These are phyloP conservation scores for Setomelanomma holmii DNA, from an alignment of 2,329 filamentous ascomycete genomes.

Conservation along the genomic window DNA sequence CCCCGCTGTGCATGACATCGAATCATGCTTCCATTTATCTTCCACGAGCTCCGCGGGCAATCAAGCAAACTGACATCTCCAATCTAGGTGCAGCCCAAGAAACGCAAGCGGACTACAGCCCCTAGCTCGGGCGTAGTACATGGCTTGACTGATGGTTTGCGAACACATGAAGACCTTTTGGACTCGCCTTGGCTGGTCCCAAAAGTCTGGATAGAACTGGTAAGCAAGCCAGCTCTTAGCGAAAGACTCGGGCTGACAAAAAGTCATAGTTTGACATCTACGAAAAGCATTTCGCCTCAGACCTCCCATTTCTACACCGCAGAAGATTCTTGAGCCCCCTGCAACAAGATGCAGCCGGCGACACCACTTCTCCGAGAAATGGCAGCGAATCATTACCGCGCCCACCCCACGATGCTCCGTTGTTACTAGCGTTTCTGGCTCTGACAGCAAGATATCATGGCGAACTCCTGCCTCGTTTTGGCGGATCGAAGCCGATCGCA, in stretches of 20 bases:
- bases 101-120: slow-evolving; percentile 49
- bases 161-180: slow-evolving; percentile 63
- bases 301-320: slow-evolving; percentile 74
- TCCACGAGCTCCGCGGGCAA: too few relatives aligned
- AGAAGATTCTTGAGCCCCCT: slow-evolving; percentile 62
- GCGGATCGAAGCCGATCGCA: slow-evolving; percentile 15
- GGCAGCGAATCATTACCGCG: slow-evolving; percentile 32
- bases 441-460: slow-evolving; percentile 74
- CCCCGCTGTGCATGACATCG: too few relatives aligned
- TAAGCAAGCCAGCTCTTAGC: slow-evolving; percentile 27
- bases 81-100: slow-evolving; percentile 22
- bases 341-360: slow-evolving; percentile 41
- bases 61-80: slow-evolving; percentile 5
- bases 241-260: slow-evolving; percentile 10
- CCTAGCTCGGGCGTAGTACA: slow-evolving; percentile 33
- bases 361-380: slow-evolving; percentile 16
- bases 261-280: slow-evolving; percentile 69
- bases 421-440: slow-evolving; percentile 71
- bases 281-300: slow-evolving; percentile 73
- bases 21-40: too few relatives aligned
- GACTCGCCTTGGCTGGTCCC: slow-evolving; percentile 68
- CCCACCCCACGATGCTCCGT: slow-evolving; percentile 61
- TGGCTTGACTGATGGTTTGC: slow-evolving; percentile 52
- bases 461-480: slow-evolving; percentile 46
- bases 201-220: slow-evolving; percentile 71